Evolutionary conservation across 768 basidiomycete species (phyloP).

Genomic region (Rhodosporidiobolus sp.): DNA sequence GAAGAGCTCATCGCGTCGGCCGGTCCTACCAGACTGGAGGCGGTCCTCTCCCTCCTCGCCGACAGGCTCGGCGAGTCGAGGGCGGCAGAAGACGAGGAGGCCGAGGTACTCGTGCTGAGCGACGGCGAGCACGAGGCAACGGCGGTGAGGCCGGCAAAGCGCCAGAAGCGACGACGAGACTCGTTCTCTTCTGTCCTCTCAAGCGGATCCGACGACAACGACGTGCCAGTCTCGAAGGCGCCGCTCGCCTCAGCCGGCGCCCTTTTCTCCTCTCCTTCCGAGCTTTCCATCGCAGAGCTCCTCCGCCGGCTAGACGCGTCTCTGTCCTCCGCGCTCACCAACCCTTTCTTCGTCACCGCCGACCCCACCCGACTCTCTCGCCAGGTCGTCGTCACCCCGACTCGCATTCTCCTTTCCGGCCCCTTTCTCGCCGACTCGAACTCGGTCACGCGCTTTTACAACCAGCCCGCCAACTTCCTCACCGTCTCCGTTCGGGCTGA

Average conservation of each 20-base stretch:
- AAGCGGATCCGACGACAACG: neutral
- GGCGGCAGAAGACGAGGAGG: neutral
- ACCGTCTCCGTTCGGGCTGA: constrained; percentile 21
- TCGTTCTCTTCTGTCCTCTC: neutral
- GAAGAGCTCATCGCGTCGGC: neutral
- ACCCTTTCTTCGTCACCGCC: neutral
- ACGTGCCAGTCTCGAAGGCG: neutral
- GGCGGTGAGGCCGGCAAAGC: neutral
- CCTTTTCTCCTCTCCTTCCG: neutral
- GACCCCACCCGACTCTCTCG: constrained; percentile 6
- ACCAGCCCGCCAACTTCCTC: constrained; percentile 5
- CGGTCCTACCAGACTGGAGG: neutral
- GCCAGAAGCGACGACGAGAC: neutral
- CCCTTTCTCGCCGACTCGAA: constrained; percentile 18
- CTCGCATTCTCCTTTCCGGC: neutral
- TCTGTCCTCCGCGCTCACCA: neutral
- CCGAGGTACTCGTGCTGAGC: neutral
- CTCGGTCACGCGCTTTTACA: constrained; percentile 7
- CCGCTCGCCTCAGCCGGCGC: neutral
- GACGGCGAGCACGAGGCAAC: neutral
- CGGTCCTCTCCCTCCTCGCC: constrained; percentile 1
- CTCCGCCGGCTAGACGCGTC: neutral
- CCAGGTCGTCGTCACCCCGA: constrained; percentile 14
- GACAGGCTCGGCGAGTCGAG: neutral
- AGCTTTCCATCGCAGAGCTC: neutral